These are phyloP conservation scores for Exophiala aquamarina DNA, from an alignment of 2,329 filamentous ascomycete genomes.

Conservation along the genomic window DNA sequence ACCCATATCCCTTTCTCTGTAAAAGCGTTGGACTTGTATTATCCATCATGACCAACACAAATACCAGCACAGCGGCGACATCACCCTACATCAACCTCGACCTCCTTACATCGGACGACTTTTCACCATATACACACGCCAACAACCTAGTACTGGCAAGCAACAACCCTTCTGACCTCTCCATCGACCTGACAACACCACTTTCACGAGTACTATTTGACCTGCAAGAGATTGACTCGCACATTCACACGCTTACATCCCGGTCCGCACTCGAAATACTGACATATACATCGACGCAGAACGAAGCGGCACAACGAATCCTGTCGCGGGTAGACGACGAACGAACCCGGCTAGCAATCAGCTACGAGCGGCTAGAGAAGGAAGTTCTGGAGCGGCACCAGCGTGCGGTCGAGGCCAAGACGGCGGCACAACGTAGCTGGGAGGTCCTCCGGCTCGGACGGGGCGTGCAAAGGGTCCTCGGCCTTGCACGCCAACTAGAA, in stretches of 20 bases:
- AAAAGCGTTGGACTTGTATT: too few species aligned
- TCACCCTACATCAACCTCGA: constrained; percentile 86
- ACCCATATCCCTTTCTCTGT: too few species aligned
- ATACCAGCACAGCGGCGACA: constrained; percentile 9
- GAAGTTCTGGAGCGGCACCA: constrained; percentile 85
- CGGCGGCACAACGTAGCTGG: constrained; percentile 76
- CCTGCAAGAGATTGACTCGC: constrained; percentile 92
- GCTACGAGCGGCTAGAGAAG: constrained; percentile 79
- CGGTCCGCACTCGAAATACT: constrained; percentile 80
- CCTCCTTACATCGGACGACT: constrained; percentile 78
- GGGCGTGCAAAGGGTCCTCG: constrained; percentile 74
- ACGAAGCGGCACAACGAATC: constrained; percentile 69
- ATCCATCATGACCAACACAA: constrained; percentile 7
- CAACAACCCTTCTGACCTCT: constrained; percentile 87
- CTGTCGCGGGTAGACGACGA: constrained; percentile 76
- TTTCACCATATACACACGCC: constrained; percentile 79
- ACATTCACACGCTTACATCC: constrained; percentile 87
- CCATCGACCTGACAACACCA: constrained; percentile 90
- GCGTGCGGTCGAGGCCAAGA: constrained; percentile 76
- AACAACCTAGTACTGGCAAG: constrained; percentile 85
- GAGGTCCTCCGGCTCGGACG: constrained; percentile 75
- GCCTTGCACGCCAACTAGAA: constrained; percentile 81
- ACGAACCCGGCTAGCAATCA: constrained; percentile 75
- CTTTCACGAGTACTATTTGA: constrained; percentile 93
- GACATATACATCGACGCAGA: constrained; percentile 72